Percentiles rank a stretch among this genome's conserved stretches.
Conservation (phyloP, 768 basidiomycete species). For the Macrolepiota fuliginosa region DNA sequence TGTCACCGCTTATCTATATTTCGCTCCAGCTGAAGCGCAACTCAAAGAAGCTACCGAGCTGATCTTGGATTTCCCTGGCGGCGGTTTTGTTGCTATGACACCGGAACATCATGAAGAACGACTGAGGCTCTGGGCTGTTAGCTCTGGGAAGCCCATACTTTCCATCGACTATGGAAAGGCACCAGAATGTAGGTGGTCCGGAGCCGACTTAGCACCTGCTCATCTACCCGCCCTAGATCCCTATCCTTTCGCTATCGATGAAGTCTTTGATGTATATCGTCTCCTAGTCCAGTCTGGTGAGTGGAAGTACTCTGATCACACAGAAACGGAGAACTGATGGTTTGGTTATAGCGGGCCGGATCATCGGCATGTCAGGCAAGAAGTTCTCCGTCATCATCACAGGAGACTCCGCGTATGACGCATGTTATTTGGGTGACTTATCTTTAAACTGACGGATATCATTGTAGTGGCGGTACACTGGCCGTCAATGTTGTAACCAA, state of each 20-base stretch:
- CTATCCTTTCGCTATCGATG: constrained; percentile 95
- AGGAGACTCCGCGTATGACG: constrained; percentile 95
- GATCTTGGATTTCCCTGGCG: constrained; percentile 91
- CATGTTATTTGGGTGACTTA: not conserved
- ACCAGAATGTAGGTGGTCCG: constrained; percentile 73
- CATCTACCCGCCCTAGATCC: constrained; percentile 60
- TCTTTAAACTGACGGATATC: not conserved
- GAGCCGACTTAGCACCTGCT: not conserved
- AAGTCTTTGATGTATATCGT: constrained; percentile 88
- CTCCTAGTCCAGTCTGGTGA: constrained; percentile 70
- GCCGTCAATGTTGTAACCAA: constrained; percentile 83
- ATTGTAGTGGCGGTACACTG: constrained; percentile 79
- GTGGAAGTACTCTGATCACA: constrained; percentile 16
- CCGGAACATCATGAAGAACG: constrained; percentile 97
- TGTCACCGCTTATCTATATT: constrained; percentile 82
- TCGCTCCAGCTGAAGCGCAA: constrained; percentile 62
- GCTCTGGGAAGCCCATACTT: constrained; percentile 76
- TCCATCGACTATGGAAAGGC: constrained; percentile 95
- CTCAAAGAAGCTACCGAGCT: constrained; percentile 72
- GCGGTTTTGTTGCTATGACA: constrained; percentile 95
- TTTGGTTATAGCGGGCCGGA: constrained; percentile 49
- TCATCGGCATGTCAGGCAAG: constrained; percentile 88
- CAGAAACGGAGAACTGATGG: not conserved
- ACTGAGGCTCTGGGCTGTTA: constrained; percentile 79
- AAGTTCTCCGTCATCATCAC: constrained; percentile 75